These are phyloP conservation scores for Pterula multifida DNA, from an alignment of 1,284 basidiomycete genomes.

Conservation along the genomic window DNA sequence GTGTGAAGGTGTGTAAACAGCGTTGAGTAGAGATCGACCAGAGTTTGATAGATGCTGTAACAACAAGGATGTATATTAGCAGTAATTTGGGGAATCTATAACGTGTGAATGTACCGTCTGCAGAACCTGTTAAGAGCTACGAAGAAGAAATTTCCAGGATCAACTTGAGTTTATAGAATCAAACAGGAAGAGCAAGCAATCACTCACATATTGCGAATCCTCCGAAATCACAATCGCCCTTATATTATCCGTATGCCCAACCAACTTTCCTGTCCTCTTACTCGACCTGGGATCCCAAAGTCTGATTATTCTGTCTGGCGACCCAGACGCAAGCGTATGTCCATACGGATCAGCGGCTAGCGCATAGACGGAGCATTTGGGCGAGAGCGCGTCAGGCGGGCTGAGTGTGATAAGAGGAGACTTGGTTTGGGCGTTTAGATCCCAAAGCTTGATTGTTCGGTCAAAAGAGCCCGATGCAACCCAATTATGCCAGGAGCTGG, in stretches of 20 bases:
- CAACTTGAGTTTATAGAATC: constrained; percentile 4
- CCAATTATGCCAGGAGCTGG: no score
- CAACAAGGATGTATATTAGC: constrained; percentile 6
- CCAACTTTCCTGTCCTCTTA: constrained; percentile 57
- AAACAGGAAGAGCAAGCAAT: constrained; percentile 5
- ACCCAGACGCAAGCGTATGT: constrained; percentile 75
- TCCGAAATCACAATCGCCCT: constrained; percentile 81
- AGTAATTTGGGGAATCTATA: no score
- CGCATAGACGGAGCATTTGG: constrained; percentile 76
- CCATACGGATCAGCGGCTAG: constrained; percentile 73
- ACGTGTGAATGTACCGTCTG: constrained; percentile 54
- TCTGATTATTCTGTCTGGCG: constrained; percentile 81
- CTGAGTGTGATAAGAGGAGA: constrained; percentile 45
- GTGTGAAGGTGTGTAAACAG: constrained; percentile 91
- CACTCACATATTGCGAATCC: constrained; percentile 80
- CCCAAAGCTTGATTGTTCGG: constrained; percentile 90
- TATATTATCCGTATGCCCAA: constrained; percentile 96
- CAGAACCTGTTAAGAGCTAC: constrained; percentile 80
- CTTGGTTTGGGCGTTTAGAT: no score
- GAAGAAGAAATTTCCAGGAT: background rate
- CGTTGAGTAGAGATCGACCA: constrained; percentile 88
- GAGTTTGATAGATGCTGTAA: constrained; percentile 73
- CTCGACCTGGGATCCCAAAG: constrained; percentile 86
- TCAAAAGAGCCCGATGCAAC: constrained; percentile 94
- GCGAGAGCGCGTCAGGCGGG: constrained; percentile 45